Evolutionary conservation across 345 rosid genomes (phyloP).

Genomic region (Brassica rapa): DNA sequence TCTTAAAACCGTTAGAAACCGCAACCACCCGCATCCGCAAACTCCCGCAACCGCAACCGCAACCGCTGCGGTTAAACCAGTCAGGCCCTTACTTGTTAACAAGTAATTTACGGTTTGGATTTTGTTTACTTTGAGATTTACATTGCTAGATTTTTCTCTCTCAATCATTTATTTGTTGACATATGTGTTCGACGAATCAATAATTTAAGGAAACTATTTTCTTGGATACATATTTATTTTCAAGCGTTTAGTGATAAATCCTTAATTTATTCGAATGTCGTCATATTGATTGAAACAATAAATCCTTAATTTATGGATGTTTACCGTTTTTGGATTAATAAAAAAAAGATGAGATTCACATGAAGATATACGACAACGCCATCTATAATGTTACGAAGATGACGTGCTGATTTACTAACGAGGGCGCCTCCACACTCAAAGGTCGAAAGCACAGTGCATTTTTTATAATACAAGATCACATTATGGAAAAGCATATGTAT

Average conservation of each 20-base stretch:
- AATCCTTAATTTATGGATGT: neutral
- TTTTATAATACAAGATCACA: neutral
- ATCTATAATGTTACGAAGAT: neutral
- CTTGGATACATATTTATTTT: too few species aligned
- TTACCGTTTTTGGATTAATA: neutral
- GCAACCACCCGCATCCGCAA: too few species aligned
- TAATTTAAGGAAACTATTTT: neutral
- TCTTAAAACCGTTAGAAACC: too few species aligned
- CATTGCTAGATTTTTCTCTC: neutral
- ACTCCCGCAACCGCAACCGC: too few species aligned
- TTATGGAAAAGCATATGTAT: neutral
- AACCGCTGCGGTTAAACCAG: too few species aligned
- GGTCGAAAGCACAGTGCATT: neutral
- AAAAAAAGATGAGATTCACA: neutral
- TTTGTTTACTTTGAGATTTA: neutral
- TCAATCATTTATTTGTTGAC: neutral
- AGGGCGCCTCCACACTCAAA: neutral
- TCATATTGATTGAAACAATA: neutral
- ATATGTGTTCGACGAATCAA: neutral
- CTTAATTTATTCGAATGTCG: neutral
- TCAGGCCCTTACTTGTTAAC: neutral
- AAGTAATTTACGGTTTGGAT: neutral
- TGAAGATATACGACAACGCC: neutral
- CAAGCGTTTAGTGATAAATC: too few species aligned
- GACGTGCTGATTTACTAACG: neutral